Evolutionary conservation across 2,329 filamentous ascomycete species (phyloP), one percentile per base, ranked within the genome.

Genomic region (Penicillium fuscoglaucum): DNA sequence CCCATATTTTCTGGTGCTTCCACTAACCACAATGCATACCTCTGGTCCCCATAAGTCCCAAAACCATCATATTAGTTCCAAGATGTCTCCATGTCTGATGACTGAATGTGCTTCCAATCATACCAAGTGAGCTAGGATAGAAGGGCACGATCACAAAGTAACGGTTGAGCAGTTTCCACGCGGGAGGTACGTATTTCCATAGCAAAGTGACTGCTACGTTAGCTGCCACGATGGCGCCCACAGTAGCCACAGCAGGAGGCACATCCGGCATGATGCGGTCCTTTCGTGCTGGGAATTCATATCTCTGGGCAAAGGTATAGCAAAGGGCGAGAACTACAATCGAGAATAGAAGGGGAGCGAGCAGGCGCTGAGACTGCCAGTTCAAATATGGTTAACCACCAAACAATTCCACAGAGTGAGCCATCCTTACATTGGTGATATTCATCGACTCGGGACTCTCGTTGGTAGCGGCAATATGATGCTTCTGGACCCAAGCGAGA

Each of bases 111-210:
- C 80, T 83, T 19, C 82, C 80, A 6, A 87, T 61, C 53, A 84
- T 72, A 59, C 81, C 81, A 8, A 81, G 58, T 9, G 83, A 77
- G 58, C 79, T 78, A 1, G 85, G 85, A 59, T 82, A 83, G 19
- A 79, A 76, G 4, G 82, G 79, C 5, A 80, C 75, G 39, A 78
- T 77, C 54, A 83, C 76, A 67, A 84, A 83, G 73, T 83, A 85
- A 52, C 79, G 82, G 61, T 84, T 87, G 61, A 85, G 75, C 24
- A 80, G 57, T 29, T 76, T 76, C 84, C 84, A 87, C 26, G 82
- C 67, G 0, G 80, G 81, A 17, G 83, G 82, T 26, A 74, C 53
- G 31, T 78, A 58, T 54, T 79, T 80, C 80, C 83, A 85, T 55
- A 80, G 63, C n/a, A 80, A 40, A 58, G 80, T 83, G n/a, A 84